Conservation (phyloP, 176 grass and related monocot species). For the Otatea glauca region DNA sequence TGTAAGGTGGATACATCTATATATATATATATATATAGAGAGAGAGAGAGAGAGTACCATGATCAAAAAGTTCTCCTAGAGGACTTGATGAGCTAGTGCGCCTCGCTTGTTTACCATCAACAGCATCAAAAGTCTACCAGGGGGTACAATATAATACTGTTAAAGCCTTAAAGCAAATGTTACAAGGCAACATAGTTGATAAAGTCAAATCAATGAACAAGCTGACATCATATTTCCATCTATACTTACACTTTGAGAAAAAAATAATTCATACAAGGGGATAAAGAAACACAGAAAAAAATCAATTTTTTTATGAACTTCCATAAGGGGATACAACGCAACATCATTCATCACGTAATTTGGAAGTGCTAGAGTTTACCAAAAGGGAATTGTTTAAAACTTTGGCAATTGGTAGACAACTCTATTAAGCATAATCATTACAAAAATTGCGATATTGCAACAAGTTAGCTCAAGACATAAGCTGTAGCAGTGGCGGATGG, state of each 20-base stretch:
- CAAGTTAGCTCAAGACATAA: neutral
- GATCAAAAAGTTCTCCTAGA: slow-evolving; percentile 99
- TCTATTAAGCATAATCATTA: slow-evolving; percentile 1
- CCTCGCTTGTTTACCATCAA: slow-evolving; percentile 99
- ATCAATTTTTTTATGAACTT: neutral
- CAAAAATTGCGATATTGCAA: neutral
- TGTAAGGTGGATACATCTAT: slow-evolving; percentile 2
- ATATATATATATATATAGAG: no score
- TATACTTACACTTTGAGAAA: neutral
- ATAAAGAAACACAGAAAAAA: neutral
- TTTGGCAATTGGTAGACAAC: neutral
- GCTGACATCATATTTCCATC: neutral
- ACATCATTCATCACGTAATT: slow-evolving; percentile 1
- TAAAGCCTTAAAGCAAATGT: slow-evolving; percentile 33
- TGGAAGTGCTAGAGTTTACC: neutral
- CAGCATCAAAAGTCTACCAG: slow-evolving; percentile 96
- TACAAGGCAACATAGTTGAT: slow-evolving; percentile 9
- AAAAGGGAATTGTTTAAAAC: neutral
- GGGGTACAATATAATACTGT: slow-evolving; percentile 40
- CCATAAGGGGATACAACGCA: neutral
- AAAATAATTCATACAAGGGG: neutral
- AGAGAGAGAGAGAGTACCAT: slow-evolving; percentile 66
- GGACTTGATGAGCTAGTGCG: slow-evolving; percentile 99
- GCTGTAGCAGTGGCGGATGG: neutral
- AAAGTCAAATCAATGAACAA: slow-evolving; percentile 27